phyloP scores from a whole-genome alignment of 2,329 filamentous ascomycete species.

The Epichloe aotearoae region DNA sequence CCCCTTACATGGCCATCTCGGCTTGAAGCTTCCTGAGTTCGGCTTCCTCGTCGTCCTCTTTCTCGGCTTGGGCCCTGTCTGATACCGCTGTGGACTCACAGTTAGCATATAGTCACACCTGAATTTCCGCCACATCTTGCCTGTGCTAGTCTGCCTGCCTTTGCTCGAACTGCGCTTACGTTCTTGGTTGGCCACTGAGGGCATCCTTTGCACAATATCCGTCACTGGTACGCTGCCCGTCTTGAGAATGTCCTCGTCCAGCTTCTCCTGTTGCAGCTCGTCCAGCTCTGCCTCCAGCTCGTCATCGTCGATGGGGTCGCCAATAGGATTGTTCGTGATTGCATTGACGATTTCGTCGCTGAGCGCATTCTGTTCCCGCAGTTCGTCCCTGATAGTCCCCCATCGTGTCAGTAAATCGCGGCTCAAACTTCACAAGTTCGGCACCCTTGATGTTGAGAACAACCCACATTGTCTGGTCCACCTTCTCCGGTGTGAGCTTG shows the following conservation, averaged over 20 bases:
- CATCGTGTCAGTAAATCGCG: background rate
- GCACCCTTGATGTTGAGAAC: background rate
- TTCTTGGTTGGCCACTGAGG: slow-evolving; percentile 59
- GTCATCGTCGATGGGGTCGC: slow-evolving; percentile 64
- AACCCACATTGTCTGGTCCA: slow-evolving; percentile 85
- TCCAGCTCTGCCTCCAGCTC: slow-evolving; percentile 81
- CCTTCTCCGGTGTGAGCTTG: slow-evolving; percentile 83
- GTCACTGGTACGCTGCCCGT: slow-evolving; percentile 73
- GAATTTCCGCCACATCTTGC: background rate
- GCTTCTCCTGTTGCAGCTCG: slow-evolving; percentile 74
- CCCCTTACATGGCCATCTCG: slow-evolving; percentile 81
- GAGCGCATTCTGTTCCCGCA: slow-evolving; percentile 84
- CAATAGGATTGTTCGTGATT: slow-evolving; percentile 58
- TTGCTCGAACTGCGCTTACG: slow-evolving; percentile 42
- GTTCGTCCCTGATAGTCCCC: slow-evolving; percentile 52
- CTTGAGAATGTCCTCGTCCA: slow-evolving; percentile 89
- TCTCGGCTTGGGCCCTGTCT: slow-evolving; percentile 29
- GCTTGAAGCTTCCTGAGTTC: slow-evolving; percentile 87
- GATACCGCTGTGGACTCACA: slow-evolving; percentile 15
- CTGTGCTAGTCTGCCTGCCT: background rate
- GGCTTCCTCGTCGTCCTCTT: slow-evolving; percentile 91
- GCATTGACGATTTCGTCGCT: slow-evolving; percentile 85
- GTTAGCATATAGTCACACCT: slow-evolving; percentile 4
- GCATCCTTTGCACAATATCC: slow-evolving; percentile 66
- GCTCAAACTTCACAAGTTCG: too few species aligned